Conservation (phyloP, 495 filamentous ascomycete genomes). For the Daldinia bambusicola region DNA sequence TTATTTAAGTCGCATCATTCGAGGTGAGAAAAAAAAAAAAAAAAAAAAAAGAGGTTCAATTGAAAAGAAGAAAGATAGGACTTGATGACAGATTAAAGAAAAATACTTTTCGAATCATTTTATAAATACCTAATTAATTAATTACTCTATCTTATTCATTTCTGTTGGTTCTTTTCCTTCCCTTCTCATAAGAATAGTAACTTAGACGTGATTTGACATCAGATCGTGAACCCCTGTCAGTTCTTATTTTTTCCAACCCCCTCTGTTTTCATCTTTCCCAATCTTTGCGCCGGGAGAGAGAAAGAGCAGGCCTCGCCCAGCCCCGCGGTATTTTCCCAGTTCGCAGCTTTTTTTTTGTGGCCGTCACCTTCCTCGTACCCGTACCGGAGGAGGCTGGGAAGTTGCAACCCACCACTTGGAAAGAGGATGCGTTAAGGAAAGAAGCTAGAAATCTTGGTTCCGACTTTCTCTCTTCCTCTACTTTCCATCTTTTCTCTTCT, state of each 20-base stretch:
- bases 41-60: conserved; percentile 5
- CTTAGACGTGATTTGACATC: conserved; percentile 24
- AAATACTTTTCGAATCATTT: conserved; percentile 12
- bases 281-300: conserved; percentile 16
- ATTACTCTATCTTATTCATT: background rate
- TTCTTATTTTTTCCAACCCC: conserved; percentile 36
- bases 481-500: conserved; percentile 19
- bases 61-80: conserved; percentile 7
- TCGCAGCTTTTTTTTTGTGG: conserved; percentile 29
- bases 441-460: conserved; percentile 34
- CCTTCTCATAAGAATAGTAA: background rate
- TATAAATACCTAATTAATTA: conserved; percentile 3
- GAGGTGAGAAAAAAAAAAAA: background rate
- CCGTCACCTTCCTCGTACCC: conserved; percentile 38
- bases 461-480: conserved; percentile 18
- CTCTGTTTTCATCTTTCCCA: conserved; percentile 44
- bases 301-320: conserved; percentile 38
- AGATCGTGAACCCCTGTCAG: conserved; percentile 41
- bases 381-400: conserved; percentile 47
- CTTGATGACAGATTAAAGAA: conserved; percentile 2
- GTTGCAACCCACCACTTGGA: conserved; percentile 27
- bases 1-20: conserved; percentile 26
- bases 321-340: conserved; percentile 48
- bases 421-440: conserved; percentile 47
- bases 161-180: background rate